These are phyloP conservation scores for Mycena kentingensis DNA, from an alignment of 768 basidiomycete genomes.

Conservation along the genomic window DNA sequence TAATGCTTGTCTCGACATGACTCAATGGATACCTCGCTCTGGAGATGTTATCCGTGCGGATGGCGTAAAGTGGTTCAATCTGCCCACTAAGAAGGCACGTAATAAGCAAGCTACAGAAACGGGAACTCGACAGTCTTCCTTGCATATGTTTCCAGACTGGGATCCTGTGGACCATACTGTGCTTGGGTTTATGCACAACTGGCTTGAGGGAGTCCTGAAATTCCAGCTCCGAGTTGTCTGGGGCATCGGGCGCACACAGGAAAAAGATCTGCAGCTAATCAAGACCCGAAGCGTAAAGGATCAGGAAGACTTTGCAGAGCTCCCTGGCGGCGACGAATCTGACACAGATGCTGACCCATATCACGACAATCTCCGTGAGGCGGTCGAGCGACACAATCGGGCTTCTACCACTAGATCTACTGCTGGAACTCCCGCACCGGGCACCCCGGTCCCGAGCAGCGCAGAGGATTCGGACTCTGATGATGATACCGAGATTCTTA, in stretches of 20 bases:
- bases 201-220: constrained; percentile 15
- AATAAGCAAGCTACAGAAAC: constrained; percentile 2
- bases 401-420: background rate
- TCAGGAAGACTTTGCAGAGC: constrained; percentile 15
- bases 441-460: no score
- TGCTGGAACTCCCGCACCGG: background rate
- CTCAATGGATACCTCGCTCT: constrained; percentile 16
- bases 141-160: constrained; percentile 22
- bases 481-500: background rate
- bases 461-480: background rate
- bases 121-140: constrained; percentile 21
- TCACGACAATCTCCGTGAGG: background rate
- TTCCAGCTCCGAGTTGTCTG: constrained; percentile 15
- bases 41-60: constrained; percentile 11
- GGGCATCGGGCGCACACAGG: constrained; percentile 17
- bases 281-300: constrained; percentile 7
- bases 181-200: constrained; percentile 23
- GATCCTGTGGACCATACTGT: constrained; percentile 20
- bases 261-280: constrained; percentile 1
- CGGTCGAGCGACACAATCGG: no score
- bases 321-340: constrained; percentile 2
- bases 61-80: constrained; percentile 20
- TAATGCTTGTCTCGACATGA: constrained; percentile 16
- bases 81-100: constrained; percentile 3
- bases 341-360: background rate